Evolutionary conservation across 139 green algal species (phyloP).

Genomic region (Chlorella sorokiniana): DNA sequence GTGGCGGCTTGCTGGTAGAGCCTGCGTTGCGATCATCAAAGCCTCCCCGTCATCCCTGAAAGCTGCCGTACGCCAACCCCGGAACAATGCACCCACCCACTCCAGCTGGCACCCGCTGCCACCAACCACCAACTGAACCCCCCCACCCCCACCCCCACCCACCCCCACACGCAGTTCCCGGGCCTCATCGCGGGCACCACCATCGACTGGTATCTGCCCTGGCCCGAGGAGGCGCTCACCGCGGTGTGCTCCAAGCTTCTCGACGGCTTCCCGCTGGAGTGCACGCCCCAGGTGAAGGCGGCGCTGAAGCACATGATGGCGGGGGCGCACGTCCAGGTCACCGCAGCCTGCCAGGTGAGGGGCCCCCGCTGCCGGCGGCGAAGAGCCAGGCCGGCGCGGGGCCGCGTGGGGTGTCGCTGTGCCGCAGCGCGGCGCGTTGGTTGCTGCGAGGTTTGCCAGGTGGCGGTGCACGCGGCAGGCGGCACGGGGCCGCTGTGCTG

Average conservation of each 20-base stretch:
- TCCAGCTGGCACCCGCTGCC: background rate
- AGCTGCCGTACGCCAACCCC: no score
- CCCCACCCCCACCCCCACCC: background rate
- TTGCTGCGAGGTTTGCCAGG: no score
- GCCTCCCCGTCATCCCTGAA: no score
- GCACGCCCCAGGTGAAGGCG: conserved; percentile 71
- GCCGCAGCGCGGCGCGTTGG: background rate
- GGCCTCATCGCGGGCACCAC: conserved; percentile 95
- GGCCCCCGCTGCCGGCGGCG: background rate
- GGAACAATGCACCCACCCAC: background rate
- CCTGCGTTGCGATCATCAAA: no score
- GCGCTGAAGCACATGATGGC: conserved; percentile 87
- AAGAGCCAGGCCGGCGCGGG: background rate
- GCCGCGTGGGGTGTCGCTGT: background rate
- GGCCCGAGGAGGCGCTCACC: conserved; percentile 77
- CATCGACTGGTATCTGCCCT: conserved; percentile 92
- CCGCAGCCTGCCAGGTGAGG: conserved; percentile 67
- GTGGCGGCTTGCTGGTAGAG: no score
- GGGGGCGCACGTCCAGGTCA: conserved; percentile 84
- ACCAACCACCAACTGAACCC: background rate
- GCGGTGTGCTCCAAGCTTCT: conserved; percentile 87
- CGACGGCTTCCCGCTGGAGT: conserved; percentile 86
- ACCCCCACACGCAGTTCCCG: conserved; percentile 62
- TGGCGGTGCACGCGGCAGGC: no score
- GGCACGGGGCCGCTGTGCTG: no score